phyloP scores from a whole-genome alignment of 495 filamentous ascomycete species.

The Penicillium simplicissimum region DNA sequence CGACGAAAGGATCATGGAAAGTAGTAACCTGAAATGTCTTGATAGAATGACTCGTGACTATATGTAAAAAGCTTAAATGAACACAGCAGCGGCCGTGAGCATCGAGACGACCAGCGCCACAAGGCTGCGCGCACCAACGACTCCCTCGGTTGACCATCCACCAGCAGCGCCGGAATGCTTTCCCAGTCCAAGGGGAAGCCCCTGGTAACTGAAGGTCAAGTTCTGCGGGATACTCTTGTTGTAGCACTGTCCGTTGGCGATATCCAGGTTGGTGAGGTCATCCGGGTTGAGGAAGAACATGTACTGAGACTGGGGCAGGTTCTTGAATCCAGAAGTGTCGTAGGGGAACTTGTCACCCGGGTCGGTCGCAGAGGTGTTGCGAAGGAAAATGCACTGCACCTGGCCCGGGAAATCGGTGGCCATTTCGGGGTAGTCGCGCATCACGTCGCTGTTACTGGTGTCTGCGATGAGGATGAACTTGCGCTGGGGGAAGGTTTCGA shows the following conservation, averaged over 20 bases:
- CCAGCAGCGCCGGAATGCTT: slow-evolving; percentile 23
- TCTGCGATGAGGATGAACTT: slow-evolving; percentile 77
- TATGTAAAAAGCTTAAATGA: slow-evolving; percentile 12
- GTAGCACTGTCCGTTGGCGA: slow-evolving; percentile 67
- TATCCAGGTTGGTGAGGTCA: slow-evolving; percentile 66
- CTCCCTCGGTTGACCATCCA: slow-evolving; percentile 1
- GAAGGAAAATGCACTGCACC: slow-evolving; percentile 76
- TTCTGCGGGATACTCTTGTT: slow-evolving; percentile 65
- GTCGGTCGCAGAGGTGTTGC: slow-evolving; percentile 74
- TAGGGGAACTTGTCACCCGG: slow-evolving; percentile 64
- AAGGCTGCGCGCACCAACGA: slow-evolving; percentile 9
- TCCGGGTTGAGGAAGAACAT: slow-evolving; percentile 79
- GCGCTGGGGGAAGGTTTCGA: slow-evolving; percentile 71
- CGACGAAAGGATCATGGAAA: too few species aligned
- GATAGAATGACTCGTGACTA: background rate
- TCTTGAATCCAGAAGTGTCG: slow-evolving; percentile 69
- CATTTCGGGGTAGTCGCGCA: slow-evolving; percentile 71
- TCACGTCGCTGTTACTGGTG: slow-evolving; percentile 75
- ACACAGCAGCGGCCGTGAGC: slow-evolving; percentile 13
- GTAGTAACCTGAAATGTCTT: background rate
- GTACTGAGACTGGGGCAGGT: slow-evolving; percentile 60
- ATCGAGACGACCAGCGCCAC: slow-evolving; percentile 18
- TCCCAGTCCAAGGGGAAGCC: slow-evolving; percentile 45
- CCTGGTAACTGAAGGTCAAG: slow-evolving; percentile 69
- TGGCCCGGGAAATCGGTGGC: slow-evolving; percentile 63